These are phyloP conservation scores for Phytopythium cucurbitacearum DNA, from an alignment of 352 stramenopile genomes.

Conservation along the genomic window DNA sequence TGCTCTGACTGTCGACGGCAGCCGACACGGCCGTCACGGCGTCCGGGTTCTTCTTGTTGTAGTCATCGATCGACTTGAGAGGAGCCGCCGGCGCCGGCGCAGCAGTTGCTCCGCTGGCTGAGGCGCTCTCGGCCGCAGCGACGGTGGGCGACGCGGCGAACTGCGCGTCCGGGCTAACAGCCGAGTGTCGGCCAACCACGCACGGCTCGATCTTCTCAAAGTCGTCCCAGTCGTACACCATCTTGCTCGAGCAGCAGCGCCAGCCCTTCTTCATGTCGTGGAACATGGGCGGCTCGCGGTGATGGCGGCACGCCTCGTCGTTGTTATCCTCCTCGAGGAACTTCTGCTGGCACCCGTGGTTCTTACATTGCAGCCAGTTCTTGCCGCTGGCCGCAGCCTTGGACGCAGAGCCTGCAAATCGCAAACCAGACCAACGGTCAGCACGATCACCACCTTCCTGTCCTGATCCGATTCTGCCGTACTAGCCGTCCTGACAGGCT, in stretches of 20 bases:
- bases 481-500: conserved; percentile 38
- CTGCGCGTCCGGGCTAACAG: conserved; percentile 53
- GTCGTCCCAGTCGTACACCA: conserved; percentile 95
- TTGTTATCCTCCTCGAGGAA: conserved; percentile 77
- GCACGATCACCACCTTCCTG: conserved; percentile 6
- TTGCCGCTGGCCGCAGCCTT: conserved; percentile 14
- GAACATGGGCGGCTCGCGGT: conserved; percentile 79
- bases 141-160: conserved; percentile 84
- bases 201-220: conserved; percentile 89
- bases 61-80: conserved; percentile 92
- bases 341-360: conserved; percentile 83
- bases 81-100: conserved; percentile 25
- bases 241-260: conserved; percentile 86
- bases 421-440: conserved; percentile 1
- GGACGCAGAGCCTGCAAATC: conserved; percentile 8
- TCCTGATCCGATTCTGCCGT: conserved; percentile 7
- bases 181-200: conserved; percentile 66
- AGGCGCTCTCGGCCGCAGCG: conserved; percentile 47
- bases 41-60: conserved; percentile 88
- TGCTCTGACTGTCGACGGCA: conserved; percentile 49
- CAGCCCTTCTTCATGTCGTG: conserved; percentile 91
- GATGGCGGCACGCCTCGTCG: conserved; percentile 70
- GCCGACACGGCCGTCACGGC: conserved; percentile 82
- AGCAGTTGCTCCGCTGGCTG: conserved; percentile 7
- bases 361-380: conserved; percentile 78